Conservation (phyloP, 2,329 filamentous ascomycete genomes). For the Ophiostoma fasciatum region DNA sequence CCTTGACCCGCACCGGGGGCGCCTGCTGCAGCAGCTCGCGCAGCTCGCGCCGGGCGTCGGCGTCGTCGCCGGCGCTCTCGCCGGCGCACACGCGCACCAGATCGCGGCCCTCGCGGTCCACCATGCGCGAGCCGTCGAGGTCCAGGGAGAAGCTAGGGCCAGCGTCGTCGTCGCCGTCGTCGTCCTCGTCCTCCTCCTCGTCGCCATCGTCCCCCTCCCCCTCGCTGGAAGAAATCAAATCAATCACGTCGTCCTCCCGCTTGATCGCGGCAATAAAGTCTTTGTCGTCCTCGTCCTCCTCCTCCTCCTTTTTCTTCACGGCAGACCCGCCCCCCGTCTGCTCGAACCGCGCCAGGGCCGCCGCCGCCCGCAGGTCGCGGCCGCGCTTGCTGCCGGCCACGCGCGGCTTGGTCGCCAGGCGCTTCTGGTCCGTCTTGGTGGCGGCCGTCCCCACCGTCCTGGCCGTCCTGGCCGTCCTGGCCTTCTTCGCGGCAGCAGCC, state of each 20-base stretch:
- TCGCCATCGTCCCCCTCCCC: constrained; percentile 31
- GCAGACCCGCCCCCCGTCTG: constrained; percentile 36
- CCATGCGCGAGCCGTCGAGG: constrained; percentile 44
- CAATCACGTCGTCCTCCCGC: constrained; percentile 17
- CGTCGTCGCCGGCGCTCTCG: constrained; percentile 44
- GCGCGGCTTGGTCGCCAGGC: constrained; percentile 48
- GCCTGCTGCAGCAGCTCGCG: constrained; percentile 43
- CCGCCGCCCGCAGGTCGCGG: constrained; percentile 60
- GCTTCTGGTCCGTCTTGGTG: constrained; percentile 22
- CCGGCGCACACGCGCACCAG: constrained; percentile 66
- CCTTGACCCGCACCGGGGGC: too few relatives aligned
- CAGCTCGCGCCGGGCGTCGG: constrained; percentile 46
- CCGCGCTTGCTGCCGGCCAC: constrained; percentile 63
- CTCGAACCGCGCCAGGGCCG: constrained; percentile 60
- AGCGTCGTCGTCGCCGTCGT: constrained; percentile 34
- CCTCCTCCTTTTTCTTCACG: constrained; percentile 16
- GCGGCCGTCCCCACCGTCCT: too few relatives aligned
- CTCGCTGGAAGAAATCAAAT: too few relatives aligned
- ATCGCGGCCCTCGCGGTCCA: constrained; percentile 50
- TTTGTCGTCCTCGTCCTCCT: constrained; percentile 23
- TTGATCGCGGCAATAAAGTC: constrained; percentile 19
- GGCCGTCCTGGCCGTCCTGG: constrained; percentile 25
- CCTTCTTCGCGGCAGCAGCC: background rate
- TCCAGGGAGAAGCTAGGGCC: constrained; percentile 33
- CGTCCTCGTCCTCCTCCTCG: constrained; percentile 31